Base-by-base conservation (phyloP, 1,284 basidiomycete species). In the Leccinum pallidistipes region DNA sequence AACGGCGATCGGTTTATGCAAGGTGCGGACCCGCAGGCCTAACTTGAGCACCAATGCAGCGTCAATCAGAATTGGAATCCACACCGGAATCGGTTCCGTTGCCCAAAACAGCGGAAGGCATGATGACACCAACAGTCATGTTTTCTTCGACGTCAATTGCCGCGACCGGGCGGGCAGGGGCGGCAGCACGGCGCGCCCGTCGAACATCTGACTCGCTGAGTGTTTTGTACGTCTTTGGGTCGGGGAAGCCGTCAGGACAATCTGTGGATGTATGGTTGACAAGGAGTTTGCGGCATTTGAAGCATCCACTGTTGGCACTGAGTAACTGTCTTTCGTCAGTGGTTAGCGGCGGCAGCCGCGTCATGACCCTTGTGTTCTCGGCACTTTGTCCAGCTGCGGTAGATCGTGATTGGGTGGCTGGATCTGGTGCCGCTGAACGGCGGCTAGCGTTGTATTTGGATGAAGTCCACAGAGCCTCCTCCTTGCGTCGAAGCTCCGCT, bases 211-310 rank as follows among this genome's bases (percentile, higher is more conserved):
- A 18, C 12, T 50, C 8, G 5, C 34, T 51, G 1, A 57, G 3
- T 1, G 56, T 27, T 6, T 57, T 57, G 16, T 68, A 68, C 0
- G 24, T 8, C 0, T 27, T 9, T 0, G 6, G 24, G 12, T 63
- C 47, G 0, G 67, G 70, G 55, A 68, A 72, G 3, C 61, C 58
- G 21, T 59, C 38, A 0, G 57, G 45, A 34, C 68, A 71, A 3
- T 29, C 12, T 7, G 4, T 4, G 6, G 47, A 10, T 8, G 0
- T 18, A 16, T 71, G 70, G 2, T 24, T 27, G 6, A 50, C 47
- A 16, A 50, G 27, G 2, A 9, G n/a, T n/a, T n/a, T n/a, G n/a
- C 47, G 47, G 16, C 47, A 50, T 27, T 50, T 50, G 24, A 50
- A 50, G 9, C 47, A 50, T 3, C 47, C 21, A 14, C 21, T 50